Evolutionary conservation across 768 basidiomycete genomes (phyloP).

Genomic region (Lactarius sp.): DNA sequence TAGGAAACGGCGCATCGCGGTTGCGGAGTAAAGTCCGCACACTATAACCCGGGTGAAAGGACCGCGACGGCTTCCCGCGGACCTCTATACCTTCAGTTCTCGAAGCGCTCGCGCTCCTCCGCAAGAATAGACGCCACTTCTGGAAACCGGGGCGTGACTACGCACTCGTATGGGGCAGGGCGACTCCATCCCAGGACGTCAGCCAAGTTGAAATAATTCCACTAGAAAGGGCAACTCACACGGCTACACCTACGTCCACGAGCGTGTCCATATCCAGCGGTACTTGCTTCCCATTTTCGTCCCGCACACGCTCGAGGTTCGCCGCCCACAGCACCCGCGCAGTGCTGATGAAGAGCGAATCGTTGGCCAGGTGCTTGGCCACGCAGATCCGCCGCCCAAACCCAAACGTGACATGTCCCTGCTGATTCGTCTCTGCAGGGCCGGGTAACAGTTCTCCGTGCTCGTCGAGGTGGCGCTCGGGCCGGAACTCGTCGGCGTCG

Average conservation of each 20-base stretch:
- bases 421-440: constrained; percentile 12
- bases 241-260: constrained; percentile 8
- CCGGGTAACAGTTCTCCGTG: background rate
- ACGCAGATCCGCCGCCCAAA: constrained; percentile 26
- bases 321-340: constrained; percentile 26
- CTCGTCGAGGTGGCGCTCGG: constrained; percentile 24
- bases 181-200: constrained; percentile 4
- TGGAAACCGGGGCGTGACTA: constrained; percentile 23
- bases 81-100: background rate
- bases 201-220: background rate
- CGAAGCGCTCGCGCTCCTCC: background rate
- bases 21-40: too few species aligned
- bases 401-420: constrained; percentile 22
- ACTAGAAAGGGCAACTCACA: constrained; percentile 2
- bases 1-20: too few species aligned
- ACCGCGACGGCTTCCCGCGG: too few species aligned
- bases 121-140: constrained; percentile 12
- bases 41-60: too few species aligned
- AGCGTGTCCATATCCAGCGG: background rate
- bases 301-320: constrained; percentile 15
- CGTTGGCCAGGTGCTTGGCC: constrained; percentile 24
- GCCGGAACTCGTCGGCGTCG: constrained; percentile 25
- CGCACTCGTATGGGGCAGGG: constrained; percentile 23
- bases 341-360: constrained; percentile 24
- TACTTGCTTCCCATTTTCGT: constrained; percentile 15